Evolutionary conservation across 2,329 filamentous ascomycete species (phyloP), one percentile per base, ranked within the genome.

Genomic region (Huntiella decipiens): DNA sequence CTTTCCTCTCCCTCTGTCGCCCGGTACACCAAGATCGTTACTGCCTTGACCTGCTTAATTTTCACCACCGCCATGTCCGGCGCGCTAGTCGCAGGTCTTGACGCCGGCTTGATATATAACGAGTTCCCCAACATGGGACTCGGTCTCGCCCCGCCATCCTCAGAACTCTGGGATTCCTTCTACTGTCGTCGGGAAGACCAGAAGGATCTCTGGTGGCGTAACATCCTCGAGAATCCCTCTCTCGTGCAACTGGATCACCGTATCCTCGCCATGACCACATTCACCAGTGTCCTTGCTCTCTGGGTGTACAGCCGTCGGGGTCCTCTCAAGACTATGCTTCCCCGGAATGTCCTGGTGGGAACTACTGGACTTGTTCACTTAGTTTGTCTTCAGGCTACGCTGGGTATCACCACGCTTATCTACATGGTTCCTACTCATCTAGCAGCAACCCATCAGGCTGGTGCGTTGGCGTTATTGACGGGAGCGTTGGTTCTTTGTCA

Each of bases 31-130:
- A 73, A 77, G 54, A 78, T 77, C 15, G 78, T 85, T 16, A 70
- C 75, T 4, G 79, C 70, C 2, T 69, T 96, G 19, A 73, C 79
- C 6, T 66, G 70, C 3, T 73, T 98, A 19, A 77, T 93, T 54
- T 96, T 94, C 63, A 68, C 73, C 32, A 98, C 91, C 3, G 86
- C 83, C 56, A 83, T 98, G 73, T 95, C 91, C 3, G 91, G 88
- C 45, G 88, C 79, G 4, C 73, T 98, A 2, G 91, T 98, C 31
- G 91, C 91, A 5, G 91, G 91, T 31, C 77, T 98, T 11, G 91
- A 98, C 58, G 91, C 91, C 6, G 91, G 91, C 6, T 70, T 98
- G 47, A 96, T 98, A 63, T 98, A 98, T 69, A 98, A 98, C 60
- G 86, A 98, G 62, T 96, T 98, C 61, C 91, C 91, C 5, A 83